Base-by-base conservation (phyloP, 2,329 filamentous ascomycete species). In the Fusarium chlamydosporum region DNA sequence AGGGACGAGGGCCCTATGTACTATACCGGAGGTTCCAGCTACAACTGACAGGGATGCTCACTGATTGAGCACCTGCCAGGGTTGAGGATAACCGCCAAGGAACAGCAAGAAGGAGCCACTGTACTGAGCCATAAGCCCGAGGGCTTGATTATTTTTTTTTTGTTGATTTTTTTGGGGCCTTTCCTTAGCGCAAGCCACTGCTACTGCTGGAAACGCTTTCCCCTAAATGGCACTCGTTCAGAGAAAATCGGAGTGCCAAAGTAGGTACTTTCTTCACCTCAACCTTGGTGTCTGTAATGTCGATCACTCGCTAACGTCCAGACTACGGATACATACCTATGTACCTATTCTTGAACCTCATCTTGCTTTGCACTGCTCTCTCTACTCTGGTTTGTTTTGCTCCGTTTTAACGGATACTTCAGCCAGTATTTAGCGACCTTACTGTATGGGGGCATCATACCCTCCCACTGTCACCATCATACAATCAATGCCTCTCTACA, bases 171-270 rank as follows among this genome's bases (percentile, higher is more conserved):
- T 23, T 23, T 23, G 5, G 23, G 59, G 23, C 64, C 45, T 64
- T 47, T 48, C 15, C 41, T 45, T 53, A 68, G 50, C 38, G 58
- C 46, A 68, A 69, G 38, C 55, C 60, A 68, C 48, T 40, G 43
- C 48, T 42, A 13, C 29, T 37, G 10, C 50, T 51, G 42, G 31
- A 31, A 35, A 23, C 46, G 43, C 61, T 66, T 62, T 43, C 20
- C 61, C 67, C 20, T 16, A 70, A 50, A 34, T 55, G 34, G 48
- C 33, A 35, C 46, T 53, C 33, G 37, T 45, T 51, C 47, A 51
- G 31, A 52, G 45, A 52, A 48, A 61, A 10, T 26, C 23, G 26
- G 46, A 40, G 23, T n/a, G 38, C 40, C 23, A 15, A 48, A 48
- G 11, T 37, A 29, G 11, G 12, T 59, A 11, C 23, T 54, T 41